Percentiles rank a stretch among this genome's conserved stretches.
These are phyloP conservation scores for Xenoacremonium recifei DNA, from an alignment of 2,329 filamentous ascomycete genomes.

Conservation along the genomic window DNA sequence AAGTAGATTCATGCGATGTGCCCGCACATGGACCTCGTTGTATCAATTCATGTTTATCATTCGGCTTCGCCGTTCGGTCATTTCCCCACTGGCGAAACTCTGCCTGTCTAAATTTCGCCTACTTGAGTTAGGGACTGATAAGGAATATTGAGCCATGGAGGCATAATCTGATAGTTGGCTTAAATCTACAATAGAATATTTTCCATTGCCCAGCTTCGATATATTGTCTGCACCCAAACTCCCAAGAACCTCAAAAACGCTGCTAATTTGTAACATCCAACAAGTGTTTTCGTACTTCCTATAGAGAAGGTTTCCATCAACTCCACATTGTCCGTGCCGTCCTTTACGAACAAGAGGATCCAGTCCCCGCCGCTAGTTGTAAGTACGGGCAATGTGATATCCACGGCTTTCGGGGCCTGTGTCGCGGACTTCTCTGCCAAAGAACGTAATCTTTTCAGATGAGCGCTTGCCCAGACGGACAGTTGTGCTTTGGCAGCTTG, in stretches of 20 bases:
- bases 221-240: conserved; percentile 2
- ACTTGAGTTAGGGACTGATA: no score
- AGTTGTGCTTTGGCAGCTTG: conserved; percentile 4
- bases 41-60: no score
- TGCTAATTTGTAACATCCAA: conserved; percentile 5
- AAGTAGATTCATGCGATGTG: no score
- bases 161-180: no score
- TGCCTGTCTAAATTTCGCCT: no score
- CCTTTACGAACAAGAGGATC: conserved; percentile 1
- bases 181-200: no score
- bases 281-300: conserved; percentile 5
- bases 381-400: conserved; percentile 4
- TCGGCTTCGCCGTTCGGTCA: no score
- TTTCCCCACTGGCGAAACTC: no score
- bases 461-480: conserved; percentile 6
- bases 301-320: conserved; percentile 3
- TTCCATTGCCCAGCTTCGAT: conserved; percentile 2
- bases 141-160: no score
- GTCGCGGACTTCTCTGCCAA: neutral
- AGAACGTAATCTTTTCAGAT: conserved; percentile 6
- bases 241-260: conserved; percentile 5
- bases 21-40: no score
- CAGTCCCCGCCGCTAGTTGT: neutral
- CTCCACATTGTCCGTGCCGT: conserved; percentile 2
- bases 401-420: neutral